phyloP scores from a whole-genome alignment of 257 asterid species.

The Fraxinus cuspidata region DNA sequence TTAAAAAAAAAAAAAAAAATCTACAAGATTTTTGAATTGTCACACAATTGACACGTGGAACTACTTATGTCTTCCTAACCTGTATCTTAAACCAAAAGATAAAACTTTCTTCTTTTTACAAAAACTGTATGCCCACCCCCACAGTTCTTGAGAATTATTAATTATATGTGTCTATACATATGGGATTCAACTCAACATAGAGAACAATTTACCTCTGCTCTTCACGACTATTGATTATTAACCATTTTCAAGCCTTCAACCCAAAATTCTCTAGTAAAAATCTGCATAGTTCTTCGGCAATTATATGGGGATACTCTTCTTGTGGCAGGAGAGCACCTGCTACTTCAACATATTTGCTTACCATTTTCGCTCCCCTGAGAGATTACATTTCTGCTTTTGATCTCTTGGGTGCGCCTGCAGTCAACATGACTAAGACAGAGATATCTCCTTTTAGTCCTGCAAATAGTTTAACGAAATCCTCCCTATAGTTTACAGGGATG shows the following conservation, averaged over 20 bases:
- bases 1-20: too few species aligned
- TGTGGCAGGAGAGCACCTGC: slow-evolving; percentile 93
- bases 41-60: too few species aligned
- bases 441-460: slow-evolving; percentile 54
- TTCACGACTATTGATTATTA: slow-evolving; percentile 4
- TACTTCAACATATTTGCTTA: slow-evolving; percentile 68
- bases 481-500: too few species aligned
- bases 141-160: too few species aligned
- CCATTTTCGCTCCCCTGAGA: slow-evolving; percentile 77
- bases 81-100: too few species aligned
- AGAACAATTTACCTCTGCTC: slow-evolving; percentile 33
- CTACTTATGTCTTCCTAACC: too few species aligned
- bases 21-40: too few species aligned
- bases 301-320: slow-evolving; percentile 77
- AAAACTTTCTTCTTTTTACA: too few species aligned
- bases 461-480: slow-evolving; percentile 69
- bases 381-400: slow-evolving; percentile 98
- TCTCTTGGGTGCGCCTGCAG: slow-evolving; percentile 74
- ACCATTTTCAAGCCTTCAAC: slow-evolving; percentile 28
- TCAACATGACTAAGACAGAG: slow-evolving; percentile 70
- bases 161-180: too few species aligned
- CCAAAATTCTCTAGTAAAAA: slow-evolving; percentile 62
- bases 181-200: not conserved
- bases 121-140: too few species aligned
- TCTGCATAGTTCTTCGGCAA: slow-evolving; percentile 67